Evolutionary conservation across 2,329 filamentous ascomycete genomes (phyloP).

Genomic region (Trichophyton verrucosum): DNA sequence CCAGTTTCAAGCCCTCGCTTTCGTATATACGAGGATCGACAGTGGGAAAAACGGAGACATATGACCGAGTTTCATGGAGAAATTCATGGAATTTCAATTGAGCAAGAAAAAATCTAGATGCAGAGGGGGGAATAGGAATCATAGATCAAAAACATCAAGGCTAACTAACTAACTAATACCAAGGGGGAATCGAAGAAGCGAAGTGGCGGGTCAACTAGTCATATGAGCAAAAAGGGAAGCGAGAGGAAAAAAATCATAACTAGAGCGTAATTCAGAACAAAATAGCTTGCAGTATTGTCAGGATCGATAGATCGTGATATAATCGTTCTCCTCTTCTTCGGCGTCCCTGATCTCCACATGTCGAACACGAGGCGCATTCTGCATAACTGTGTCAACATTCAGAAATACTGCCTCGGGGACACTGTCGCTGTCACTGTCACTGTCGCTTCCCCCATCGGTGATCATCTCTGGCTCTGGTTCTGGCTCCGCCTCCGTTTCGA

Average conservation of each 20-base stretch:
- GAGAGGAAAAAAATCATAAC: background rate
- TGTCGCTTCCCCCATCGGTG: background rate
- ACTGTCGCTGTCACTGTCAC: background rate
- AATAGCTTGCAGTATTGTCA: background rate
- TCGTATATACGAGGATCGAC: background rate
- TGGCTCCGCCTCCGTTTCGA: background rate
- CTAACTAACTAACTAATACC: no score
- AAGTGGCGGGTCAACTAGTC: background rate
- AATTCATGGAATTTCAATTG: background rate
- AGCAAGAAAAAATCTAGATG: background rate
- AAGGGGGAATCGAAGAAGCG: background rate
- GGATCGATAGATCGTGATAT: background rate
- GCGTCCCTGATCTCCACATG: background rate
- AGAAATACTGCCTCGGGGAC: background rate
- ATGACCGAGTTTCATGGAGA: background rate
- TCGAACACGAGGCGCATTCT: background rate
- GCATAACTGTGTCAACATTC: background rate
- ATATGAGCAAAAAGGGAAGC: no score
- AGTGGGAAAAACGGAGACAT: background rate
- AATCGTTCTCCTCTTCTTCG: background rate
- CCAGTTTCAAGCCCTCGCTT: background rate
- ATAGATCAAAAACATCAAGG: background rate
- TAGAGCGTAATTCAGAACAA: background rate
- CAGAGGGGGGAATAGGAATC: background rate
- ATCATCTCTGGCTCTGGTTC: background rate